Percentiles rank a stretch among this genome's conserved stretches.
Conservation (phyloP, 1,139 yeast species). For the Fermentozyma sake region DNA sequence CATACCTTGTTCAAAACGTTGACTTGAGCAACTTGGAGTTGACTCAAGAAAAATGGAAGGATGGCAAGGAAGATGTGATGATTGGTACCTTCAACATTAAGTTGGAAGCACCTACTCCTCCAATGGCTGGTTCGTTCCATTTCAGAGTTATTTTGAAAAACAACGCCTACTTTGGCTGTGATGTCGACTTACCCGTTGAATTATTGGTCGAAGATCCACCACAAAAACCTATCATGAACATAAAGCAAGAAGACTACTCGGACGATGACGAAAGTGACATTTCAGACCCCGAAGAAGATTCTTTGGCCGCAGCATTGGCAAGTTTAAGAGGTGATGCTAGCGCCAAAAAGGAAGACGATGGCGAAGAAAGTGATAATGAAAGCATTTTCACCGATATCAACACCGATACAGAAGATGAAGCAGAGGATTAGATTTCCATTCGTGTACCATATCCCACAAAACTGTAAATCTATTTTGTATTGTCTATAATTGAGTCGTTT, state of each 20-base stretch:
- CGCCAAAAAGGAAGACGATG: slow-evolving; percentile 28
- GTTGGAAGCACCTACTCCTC: slow-evolving; percentile 69
- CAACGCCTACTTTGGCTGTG: slow-evolving; percentile 67
- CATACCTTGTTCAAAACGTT: slow-evolving; percentile 49
- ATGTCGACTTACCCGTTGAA: slow-evolving; percentile 61
- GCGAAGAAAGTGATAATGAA: slow-evolving; percentile 25
- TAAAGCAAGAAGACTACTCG: slow-evolving; percentile 22
- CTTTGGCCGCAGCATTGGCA: slow-evolving; percentile 63
- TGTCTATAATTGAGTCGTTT: no score
- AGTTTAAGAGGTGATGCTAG: slow-evolving; percentile 49
- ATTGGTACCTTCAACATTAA: slow-evolving; percentile 74
- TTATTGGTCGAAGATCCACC: slow-evolving; percentile 59
- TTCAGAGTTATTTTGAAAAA: slow-evolving; percentile 65
- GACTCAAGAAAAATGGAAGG: slow-evolving; percentile 43
- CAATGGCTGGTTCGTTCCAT: slow-evolving; percentile 53
- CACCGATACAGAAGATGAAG: slow-evolving; percentile 53
- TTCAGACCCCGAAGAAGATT: slow-evolving; percentile 63
- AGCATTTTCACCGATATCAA: slow-evolving; percentile 45
- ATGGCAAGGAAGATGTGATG: slow-evolving; percentile 44
- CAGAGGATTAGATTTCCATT: slow-evolving; percentile 23
- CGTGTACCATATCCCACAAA: no score
- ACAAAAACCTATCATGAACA: slow-evolving; percentile 10
- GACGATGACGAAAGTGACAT: slow-evolving; percentile 49
- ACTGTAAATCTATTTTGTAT: no score
- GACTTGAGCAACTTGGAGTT: slow-evolving; percentile 55